phyloP scores from a whole-genome alignment of 2,329 filamentous ascomycete species.

The Claviceps sp. region DNA sequence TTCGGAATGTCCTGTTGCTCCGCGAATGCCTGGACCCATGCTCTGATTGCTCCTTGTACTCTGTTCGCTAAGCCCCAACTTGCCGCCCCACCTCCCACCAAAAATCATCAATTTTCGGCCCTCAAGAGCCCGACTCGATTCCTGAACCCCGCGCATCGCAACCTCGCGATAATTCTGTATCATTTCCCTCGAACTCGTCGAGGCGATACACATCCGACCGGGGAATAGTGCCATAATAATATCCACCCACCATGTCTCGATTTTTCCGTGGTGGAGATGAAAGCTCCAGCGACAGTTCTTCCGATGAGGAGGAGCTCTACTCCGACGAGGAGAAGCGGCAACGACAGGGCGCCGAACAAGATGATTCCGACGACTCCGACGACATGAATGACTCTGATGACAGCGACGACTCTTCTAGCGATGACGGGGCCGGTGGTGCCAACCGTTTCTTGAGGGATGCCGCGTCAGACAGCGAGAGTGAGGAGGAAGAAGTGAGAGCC shows the following conservation, averaged over 20 bases:
- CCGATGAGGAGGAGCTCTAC: constrained; percentile 94
- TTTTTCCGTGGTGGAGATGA: constrained; percentile 89
- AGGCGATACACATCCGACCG: constrained; percentile 3
- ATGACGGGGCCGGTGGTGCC: constrained; percentile 58
- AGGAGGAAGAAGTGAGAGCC: constrained; percentile 73
- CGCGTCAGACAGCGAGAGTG: constrained; percentile 63
- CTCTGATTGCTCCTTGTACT: neutral
- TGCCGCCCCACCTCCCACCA: constrained; percentile 28
- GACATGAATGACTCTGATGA: constrained; percentile 36
- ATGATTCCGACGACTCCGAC: constrained; percentile 24
- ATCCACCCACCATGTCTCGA: constrained; percentile 63
- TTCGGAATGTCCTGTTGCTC: neutral
- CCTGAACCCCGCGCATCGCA: constrained; percentile 23
- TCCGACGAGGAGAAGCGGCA: constrained; percentile 28
- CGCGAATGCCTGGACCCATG: neutral
- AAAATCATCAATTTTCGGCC: constrained; percentile 28
- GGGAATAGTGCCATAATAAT: constrained; percentile 8
- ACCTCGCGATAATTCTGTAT: constrained; percentile 13
- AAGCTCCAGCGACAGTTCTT: constrained; percentile 91
- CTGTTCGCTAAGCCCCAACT: constrained; percentile 25
- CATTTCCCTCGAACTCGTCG: constrained; percentile 9
- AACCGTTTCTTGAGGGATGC: constrained; percentile 72
- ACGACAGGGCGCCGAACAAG: constrained; percentile 25
- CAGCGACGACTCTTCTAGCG: constrained; percentile 44
- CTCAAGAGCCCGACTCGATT: constrained; percentile 16